Base-by-base conservation (phyloP, 345 rosid genomes). In the Eucalyptus pumila region DNA sequence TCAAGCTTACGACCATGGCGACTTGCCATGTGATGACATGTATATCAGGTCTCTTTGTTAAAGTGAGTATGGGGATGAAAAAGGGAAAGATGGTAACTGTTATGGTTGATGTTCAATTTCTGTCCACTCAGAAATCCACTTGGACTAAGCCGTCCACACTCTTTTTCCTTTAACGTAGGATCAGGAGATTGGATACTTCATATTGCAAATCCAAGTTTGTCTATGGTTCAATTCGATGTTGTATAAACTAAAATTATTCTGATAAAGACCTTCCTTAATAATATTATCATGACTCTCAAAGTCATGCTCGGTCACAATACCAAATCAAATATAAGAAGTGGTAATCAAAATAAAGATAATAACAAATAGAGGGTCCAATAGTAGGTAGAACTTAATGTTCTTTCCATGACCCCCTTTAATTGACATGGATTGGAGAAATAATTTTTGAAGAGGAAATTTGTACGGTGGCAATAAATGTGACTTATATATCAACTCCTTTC, bases 121-220 rank as follows among this genome's bases (percentile, higher is more conserved):
- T 49, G 16, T 49, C 51, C 51, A 49, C 51, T 49, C 3, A 6
- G 16, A 49, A 14, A 6, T 49, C 51, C 51, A 49, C 51, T 49
- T 3, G 16, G 16, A 49, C 2, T 50, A 50, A 5, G 6, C 7
- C 17, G 3, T 49, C 52, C 51, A 49, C 52, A 14, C 16, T 50
- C 52, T 50, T 49, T 49, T 50, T 50, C 17, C 52, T 50, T 50
- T 50, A 7, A 7, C 17, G 17, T 7, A 1, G 0, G 19, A 14
- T 7, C 0, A 2, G 3, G 52, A 50, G 17, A 50, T 50, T 50
- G 17, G 7, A 50, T 0, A 1, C 52, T 50, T 50, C 7, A 14
- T 1, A 50, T 50, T 50, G 52, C 52, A 50, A 50, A 50, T 50
- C 52, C 52, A 50, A 50, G 17, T 50, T 50, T 50, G 52, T 50